Percentiles rank a stretch among this genome's conserved stretches.
These are phyloP conservation scores for Apiotrichum gracile DNA, from an alignment of 1,284 basidiomycete species.

Conservation along the genomic window DNA sequence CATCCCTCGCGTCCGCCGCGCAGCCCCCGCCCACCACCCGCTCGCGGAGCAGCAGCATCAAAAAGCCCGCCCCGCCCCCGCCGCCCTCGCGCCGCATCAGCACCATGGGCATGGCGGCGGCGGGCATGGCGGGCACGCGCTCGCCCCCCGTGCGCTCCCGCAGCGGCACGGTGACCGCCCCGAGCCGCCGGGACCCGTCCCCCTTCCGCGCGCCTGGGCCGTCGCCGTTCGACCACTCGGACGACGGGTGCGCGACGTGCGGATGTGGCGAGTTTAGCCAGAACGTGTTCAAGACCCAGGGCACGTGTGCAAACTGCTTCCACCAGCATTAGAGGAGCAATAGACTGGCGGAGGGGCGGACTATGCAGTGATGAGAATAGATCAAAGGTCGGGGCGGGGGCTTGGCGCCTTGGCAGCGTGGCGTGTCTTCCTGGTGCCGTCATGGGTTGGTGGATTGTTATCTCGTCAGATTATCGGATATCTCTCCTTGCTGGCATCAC, in stretches of 20 bases:
- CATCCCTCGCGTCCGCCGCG: constrained; percentile 6
- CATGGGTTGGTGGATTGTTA: too few relatives aligned
- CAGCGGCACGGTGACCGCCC: not conserved
- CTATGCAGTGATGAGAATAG: too few relatives aligned
- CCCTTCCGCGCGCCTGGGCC: not conserved
- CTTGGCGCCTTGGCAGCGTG: too few relatives aligned
- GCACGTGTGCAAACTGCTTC: constrained; percentile 60
- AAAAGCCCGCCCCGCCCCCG: constrained; percentile 51
- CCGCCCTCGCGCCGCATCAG: constrained; percentile 46
- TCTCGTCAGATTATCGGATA: too few relatives aligned
- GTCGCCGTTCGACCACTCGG: constrained; percentile 8
- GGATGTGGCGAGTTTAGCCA: constrained; percentile 55
- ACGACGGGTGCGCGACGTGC: constrained; percentile 26
- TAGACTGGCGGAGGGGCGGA: too few relatives aligned
- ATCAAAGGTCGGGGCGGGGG: too few relatives aligned
- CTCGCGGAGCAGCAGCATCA: constrained; percentile 47
- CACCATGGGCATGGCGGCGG: constrained; percentile 11
- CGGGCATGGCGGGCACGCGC: constrained; percentile 13
- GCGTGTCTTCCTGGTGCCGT: too few relatives aligned
- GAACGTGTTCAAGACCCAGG: constrained; percentile 58
- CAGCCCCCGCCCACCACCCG: constrained; percentile 27
- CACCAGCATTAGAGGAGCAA: constrained; percentile 38
- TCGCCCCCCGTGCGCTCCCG: constrained; percentile 9
- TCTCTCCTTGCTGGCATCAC: too few relatives aligned
- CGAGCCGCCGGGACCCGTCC: not conserved